Evolutionary conservation across 2,329 filamentous ascomycete species (phyloP).

Genomic region (Curvularia sp.): DNA sequence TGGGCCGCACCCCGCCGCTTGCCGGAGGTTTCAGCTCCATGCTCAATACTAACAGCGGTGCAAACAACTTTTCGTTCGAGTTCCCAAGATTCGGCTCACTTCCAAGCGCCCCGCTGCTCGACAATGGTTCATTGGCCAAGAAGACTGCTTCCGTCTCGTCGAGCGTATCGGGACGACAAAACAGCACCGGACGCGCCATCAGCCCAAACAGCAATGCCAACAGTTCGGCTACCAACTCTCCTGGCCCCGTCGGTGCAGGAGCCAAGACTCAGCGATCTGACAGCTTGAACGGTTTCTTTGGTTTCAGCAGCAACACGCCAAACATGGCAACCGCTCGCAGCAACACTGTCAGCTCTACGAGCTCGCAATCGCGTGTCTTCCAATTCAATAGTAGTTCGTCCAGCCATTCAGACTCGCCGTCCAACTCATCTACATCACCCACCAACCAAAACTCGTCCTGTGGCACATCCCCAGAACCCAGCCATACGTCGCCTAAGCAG

Average conservation of each 20-base stretch:
- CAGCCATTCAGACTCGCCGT: constrained; percentile 58
- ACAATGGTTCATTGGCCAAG: constrained; percentile 52
- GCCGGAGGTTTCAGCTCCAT: constrained; percentile 54
- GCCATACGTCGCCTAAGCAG: constrained; percentile 75
- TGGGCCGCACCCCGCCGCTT: constrained; percentile 58
- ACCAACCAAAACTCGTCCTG: constrained; percentile 65
- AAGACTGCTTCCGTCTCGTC: constrained; percentile 36
- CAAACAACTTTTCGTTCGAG: constrained; percentile 91
- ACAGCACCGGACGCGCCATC: constrained; percentile 44
- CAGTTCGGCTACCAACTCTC: constrained; percentile 36
- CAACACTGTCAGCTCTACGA: constrained; percentile 53
- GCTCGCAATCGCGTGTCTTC: constrained; percentile 55
- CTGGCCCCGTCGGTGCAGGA: constrained; percentile 38
- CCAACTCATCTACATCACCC: constrained; percentile 59
- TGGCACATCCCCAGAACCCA: constrained; percentile 79
- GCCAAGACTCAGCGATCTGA: constrained; percentile 49
- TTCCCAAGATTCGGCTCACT: constrained; percentile 92
- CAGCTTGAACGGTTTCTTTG: constrained; percentile 38
- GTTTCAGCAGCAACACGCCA: constrained; percentile 25
- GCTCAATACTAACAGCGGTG: constrained; percentile 65
- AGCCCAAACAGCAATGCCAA: constrained; percentile 48
- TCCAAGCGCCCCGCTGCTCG: constrained; percentile 62
- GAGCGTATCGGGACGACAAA: constrained; percentile 37
- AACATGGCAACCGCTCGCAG: constrained; percentile 31
- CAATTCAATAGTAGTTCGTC: constrained; percentile 59